Percentiles rank a stretch among this genome's conserved stretches.
Conservation (phyloP, 371 early-diverging fungal genomes). For the Homolaphlyctis polyrhiza region DNA sequence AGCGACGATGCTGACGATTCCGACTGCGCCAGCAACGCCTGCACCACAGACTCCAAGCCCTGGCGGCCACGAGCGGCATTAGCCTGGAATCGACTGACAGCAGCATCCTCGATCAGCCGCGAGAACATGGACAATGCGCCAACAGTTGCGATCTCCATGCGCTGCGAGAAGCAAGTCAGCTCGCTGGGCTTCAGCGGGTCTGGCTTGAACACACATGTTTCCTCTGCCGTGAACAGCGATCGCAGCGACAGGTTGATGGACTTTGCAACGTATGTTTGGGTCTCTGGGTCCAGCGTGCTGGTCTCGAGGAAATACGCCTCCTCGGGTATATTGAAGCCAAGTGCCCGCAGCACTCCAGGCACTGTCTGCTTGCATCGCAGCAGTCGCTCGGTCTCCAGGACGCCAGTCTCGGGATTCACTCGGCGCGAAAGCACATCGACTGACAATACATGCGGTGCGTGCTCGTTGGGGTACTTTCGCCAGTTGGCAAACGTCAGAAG, state of each 20-base stretch:
- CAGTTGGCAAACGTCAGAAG: conserved; percentile 88
- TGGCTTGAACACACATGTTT: conserved; percentile 66
- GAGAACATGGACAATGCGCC: conserved; percentile 69
- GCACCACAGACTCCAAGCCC: conserved; percentile 37
- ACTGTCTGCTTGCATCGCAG: conserved; percentile 83
- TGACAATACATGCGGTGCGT: conserved; percentile 82
- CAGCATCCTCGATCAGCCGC: conserved; percentile 80
- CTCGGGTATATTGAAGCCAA: conserved; percentile 42
- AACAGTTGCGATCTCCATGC: conserved; percentile 75
- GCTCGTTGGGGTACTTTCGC: conserved; percentile 95
- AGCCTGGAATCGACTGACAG: conserved; percentile 75
- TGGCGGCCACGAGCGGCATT: conserved; percentile 60
- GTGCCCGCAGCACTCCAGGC: conserved; percentile 46
- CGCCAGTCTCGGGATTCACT: conserved; percentile 77
- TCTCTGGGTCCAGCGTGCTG: conserved; percentile 73
- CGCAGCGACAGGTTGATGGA: conserved; percentile 36
- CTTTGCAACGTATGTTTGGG: conserved; percentile 63
- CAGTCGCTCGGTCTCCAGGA: conserved; percentile 84
- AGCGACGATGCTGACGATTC: conserved; percentile 12
- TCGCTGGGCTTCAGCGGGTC: conserved; percentile 5
- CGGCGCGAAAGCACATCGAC: conserved; percentile 81
- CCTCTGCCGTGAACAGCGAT: conserved; percentile 76
- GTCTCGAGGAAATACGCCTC: conserved; percentile 82
- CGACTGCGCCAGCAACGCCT: conserved; percentile 27
- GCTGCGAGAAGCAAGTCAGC: conserved; percentile 72